These are phyloP conservation scores for Colletotrichum simmondsii DNA, from an alignment of 2,329 filamentous ascomycete species.

Conservation along the genomic window DNA sequence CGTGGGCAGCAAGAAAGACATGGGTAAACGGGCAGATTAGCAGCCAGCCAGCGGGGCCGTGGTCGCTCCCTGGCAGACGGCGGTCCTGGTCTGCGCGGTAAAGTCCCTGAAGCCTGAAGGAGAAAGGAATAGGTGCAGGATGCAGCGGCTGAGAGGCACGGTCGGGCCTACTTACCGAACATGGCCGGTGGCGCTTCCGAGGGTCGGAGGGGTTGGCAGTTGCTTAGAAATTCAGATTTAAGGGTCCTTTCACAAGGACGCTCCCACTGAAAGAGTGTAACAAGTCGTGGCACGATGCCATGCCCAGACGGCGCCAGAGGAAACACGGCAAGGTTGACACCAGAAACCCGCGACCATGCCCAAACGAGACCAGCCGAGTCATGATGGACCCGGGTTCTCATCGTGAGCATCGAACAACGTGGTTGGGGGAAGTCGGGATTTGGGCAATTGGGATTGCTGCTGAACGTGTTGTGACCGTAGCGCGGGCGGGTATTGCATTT, in stretches of 20 bases:
- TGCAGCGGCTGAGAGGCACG: slow-evolving; percentile 15
- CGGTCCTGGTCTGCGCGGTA: background rate
- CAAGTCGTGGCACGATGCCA: background rate
- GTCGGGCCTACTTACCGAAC: slow-evolving; percentile 28
- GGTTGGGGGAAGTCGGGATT: background rate
- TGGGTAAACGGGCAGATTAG: background rate
- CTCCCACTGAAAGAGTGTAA: too few relatives aligned
- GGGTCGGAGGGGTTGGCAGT: slow-evolving; percentile 13
- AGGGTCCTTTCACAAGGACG: slow-evolving; percentile 22
- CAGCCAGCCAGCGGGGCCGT: background rate
- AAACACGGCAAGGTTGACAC: slow-evolving; percentile 22
- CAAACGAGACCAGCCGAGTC: slow-evolving; percentile 26
- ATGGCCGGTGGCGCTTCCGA: slow-evolving; percentile 23
- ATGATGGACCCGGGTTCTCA: slow-evolving; percentile 23
- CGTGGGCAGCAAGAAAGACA: background rate
- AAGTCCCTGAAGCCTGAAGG: background rate
- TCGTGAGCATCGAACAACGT: slow-evolving; percentile 5
- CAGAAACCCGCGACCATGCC: slow-evolving; percentile 18
- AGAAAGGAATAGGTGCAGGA: background rate
- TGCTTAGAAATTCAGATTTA: slow-evolving; percentile 30
- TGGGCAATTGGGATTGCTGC: background rate
- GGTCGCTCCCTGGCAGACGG: background rate
- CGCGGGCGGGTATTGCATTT: slow-evolving; percentile 6
- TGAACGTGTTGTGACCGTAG: background rate
- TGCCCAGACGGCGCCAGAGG: background rate